These are phyloP conservation scores for Pyrenochaeta sp. DNA, from an alignment of 2,329 filamentous ascomycete genomes.

Conservation along the genomic window DNA sequence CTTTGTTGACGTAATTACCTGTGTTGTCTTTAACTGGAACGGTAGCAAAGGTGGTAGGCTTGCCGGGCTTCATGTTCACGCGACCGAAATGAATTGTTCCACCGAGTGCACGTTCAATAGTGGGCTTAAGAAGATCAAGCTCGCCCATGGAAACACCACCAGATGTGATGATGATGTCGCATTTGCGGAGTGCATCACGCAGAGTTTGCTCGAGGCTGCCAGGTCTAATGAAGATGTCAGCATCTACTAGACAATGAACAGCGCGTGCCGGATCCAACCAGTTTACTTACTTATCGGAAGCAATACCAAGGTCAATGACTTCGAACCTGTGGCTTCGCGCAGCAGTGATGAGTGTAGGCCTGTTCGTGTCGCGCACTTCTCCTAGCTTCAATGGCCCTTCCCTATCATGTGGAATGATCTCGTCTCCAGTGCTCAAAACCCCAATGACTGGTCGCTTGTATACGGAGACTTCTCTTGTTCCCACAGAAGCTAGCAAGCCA, in stretches of 20 bases:
- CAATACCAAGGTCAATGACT: slow-evolving; percentile 86
- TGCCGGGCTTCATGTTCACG: slow-evolving; percentile 97
- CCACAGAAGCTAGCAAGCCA: slow-evolving; percentile 85
- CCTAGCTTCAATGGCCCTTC: slow-evolving; percentile 71
- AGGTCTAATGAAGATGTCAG: slow-evolving; percentile 57
- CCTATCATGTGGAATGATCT: slow-evolving; percentile 79
- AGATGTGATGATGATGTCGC: slow-evolving; percentile 87
- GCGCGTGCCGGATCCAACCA: too few species aligned
- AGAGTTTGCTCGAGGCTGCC: slow-evolving; percentile 79
- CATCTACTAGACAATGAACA: too few species aligned
- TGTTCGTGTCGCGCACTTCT: slow-evolving; percentile 92
- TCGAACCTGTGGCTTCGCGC: slow-evolving; percentile 77
- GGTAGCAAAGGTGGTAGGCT: slow-evolving; percentile 96
- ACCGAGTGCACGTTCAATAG: slow-evolving; percentile 86
- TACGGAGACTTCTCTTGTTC: slow-evolving; percentile 72
- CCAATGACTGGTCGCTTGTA: slow-evolving; percentile 82
- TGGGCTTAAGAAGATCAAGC: slow-evolving; percentile 94
- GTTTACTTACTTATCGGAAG: slow-evolving; percentile 70
- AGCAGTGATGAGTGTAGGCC: slow-evolving; percentile 84
- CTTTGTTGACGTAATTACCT: slow-evolving; percentile 65
- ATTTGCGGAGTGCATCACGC: slow-evolving; percentile 73
- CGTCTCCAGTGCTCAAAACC: slow-evolving; percentile 91
- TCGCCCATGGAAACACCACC: slow-evolving; percentile 98
- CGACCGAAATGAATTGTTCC: slow-evolving; percentile 96
- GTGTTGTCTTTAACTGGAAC: slow-evolving; percentile 69